These are phyloP conservation scores for Botryosphaeria dothidea DNA, from an alignment of 2,329 filamentous ascomycete genomes.

Conservation along the genomic window DNA sequence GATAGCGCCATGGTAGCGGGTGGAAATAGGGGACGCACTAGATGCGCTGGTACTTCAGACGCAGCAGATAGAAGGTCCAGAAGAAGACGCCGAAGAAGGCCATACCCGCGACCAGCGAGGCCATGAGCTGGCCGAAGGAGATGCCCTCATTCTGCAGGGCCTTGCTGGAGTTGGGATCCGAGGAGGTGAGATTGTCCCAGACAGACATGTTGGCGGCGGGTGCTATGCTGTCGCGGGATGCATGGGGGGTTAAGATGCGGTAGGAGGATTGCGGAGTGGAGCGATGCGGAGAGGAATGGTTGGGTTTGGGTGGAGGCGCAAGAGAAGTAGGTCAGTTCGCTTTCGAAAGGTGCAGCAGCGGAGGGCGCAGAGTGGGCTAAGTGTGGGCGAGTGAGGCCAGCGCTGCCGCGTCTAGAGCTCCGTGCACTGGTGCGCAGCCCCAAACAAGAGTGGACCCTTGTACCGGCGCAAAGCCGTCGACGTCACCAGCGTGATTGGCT, in stretches of 20 bases:
- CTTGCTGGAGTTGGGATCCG: constrained; percentile 3
- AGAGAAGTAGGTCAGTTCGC: background rate
- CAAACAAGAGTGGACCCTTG: constrained; percentile 10
- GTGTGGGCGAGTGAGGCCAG: background rate
- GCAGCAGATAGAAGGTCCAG: constrained; percentile 69
- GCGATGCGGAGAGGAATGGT: background rate
- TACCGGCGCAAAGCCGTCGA: constrained; percentile 2
- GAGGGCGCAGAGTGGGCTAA: background rate
- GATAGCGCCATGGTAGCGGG: constrained; percentile 2
- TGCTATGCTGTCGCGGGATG: background rate
- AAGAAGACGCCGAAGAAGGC: constrained; percentile 13
- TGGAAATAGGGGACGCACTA: constrained; percentile 60
- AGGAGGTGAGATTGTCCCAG: background rate
- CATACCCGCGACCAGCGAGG: constrained; percentile 8
- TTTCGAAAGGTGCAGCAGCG: background rate
- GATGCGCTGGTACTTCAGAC: constrained; percentile 77
- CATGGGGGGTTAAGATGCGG: background rate
- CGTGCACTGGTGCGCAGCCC: background rate
- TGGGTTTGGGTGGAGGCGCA: background rate
- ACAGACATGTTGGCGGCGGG: background rate
- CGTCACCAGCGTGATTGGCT: background rate
- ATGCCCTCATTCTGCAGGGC: constrained; percentile 5
- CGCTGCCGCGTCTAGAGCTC: background rate
- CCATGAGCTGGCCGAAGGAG: constrained; percentile 16
- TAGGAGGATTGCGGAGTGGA: background rate